Conservation (phyloP, 2,329 filamentous ascomycete genomes). For the Clarireedia paspali region DNA sequence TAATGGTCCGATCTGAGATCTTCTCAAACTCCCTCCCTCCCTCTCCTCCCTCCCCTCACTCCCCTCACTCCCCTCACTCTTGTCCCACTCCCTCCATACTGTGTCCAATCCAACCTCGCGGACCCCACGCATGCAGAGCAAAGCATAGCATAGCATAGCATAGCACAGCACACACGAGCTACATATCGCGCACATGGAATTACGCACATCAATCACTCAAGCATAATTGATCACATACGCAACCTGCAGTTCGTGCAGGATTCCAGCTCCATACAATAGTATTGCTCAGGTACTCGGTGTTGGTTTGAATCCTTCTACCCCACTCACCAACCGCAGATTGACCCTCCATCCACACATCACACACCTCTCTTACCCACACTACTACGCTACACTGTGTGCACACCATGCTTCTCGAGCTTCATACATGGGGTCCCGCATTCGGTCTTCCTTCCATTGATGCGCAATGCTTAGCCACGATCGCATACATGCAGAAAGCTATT, state of each 20-base stretch:
- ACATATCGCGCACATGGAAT: neutral
- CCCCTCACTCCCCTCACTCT: no score
- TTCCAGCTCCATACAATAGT: neutral
- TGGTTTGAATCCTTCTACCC: neutral
- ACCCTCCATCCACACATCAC: neutral
- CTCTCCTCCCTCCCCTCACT: no score
- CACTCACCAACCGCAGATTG: neutral
- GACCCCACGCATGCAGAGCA: no score
- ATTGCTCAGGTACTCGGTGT: neutral
- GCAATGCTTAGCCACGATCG: constrained; percentile 78
- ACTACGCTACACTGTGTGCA: neutral
- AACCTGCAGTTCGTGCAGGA: constrained; percentile 3
- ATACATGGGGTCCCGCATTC: constrained; percentile 88
- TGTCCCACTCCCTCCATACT: no score
- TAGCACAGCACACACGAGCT: neutral
- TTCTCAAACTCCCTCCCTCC: no score
- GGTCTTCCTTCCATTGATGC: constrained; percentile 83
- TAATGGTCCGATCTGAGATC: no score
- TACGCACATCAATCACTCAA: constrained; percentile 3
- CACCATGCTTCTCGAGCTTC: constrained; percentile 56
- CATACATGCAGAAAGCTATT: constrained; percentile 62
- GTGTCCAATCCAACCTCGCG: no score
- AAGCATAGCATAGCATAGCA: no score
- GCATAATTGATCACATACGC: neutral
- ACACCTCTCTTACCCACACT: neutral